phyloP scores from a whole-genome alignment of 345 rosid genomes.

The Populus deltoides region DNA sequence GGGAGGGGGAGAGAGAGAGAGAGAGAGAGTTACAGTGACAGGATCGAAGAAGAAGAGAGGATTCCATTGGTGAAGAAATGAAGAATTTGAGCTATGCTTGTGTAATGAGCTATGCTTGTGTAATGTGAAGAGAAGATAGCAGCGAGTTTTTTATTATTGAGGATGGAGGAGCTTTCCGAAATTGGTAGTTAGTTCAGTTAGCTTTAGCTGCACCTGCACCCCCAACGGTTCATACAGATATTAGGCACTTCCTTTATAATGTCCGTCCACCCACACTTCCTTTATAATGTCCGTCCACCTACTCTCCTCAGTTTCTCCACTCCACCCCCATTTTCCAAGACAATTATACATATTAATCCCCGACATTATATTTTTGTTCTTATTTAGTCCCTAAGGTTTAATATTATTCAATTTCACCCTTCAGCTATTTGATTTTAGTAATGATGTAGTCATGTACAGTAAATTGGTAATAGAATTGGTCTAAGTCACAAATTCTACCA shows the following conservation, averaged over 20 bases:
- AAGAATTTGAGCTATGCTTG: not conserved
- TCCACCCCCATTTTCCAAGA: not conserved
- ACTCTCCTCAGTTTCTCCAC: slow-evolving; percentile 33
- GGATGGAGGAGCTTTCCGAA: not conserved
- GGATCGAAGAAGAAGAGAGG: slow-evolving; percentile 63
- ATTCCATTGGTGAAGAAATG: slow-evolving; percentile 52
- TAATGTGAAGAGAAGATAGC: not conserved
- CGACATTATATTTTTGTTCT: not conserved
- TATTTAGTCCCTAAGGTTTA: not conserved
- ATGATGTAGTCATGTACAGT: no score
- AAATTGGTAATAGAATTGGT: no score
- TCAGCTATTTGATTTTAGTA: not conserved
- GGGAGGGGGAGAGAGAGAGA: slow-evolving; percentile 10
- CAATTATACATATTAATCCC: not conserved
- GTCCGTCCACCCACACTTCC: slow-evolving; percentile 32
- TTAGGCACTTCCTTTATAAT: slow-evolving; percentile 20
- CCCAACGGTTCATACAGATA: not conserved
- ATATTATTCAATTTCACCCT: not conserved
- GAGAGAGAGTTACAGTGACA: slow-evolving; percentile 45
- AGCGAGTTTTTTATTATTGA: not conserved
- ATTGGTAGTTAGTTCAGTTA: not conserved
- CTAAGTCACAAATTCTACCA: no score
- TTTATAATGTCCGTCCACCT: slow-evolving; percentile 38
- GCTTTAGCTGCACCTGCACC: not conserved
- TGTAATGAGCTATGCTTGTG: not conserved